Conservation (phyloP, 768 basidiomycete genomes). For the Mycena indigotica region DNA sequence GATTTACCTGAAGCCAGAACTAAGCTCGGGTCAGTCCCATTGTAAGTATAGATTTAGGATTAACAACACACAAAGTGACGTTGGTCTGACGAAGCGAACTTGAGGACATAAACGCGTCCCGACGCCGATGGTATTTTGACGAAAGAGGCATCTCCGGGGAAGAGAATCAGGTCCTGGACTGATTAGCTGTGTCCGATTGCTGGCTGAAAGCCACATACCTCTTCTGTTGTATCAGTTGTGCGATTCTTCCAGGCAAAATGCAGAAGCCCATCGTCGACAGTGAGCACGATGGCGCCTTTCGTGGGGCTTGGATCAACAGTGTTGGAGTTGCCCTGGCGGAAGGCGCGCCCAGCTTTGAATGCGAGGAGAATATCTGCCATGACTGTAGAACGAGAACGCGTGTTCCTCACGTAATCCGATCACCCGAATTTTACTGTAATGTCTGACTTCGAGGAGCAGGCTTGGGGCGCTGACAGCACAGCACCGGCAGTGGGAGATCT, state of each 20-base stretch:
- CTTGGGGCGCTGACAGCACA: constrained; percentile 50
- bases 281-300: constrained; percentile 74
- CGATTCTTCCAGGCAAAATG: constrained; percentile 84
- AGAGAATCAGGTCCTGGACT: constrained; percentile 78
- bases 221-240: constrained; percentile 58
- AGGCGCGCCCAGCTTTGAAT: constrained; percentile 76
- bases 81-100: constrained; percentile 88
- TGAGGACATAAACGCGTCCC: constrained; percentile 83
- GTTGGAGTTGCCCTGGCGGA: constrained; percentile 66
- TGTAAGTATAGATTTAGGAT: background rate
- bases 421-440: constrained; percentile 16
- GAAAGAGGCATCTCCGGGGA: constrained; percentile 85
- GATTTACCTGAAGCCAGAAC: constrained; percentile 85
- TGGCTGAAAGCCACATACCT: constrained; percentile 44
- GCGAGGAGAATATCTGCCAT: constrained; percentile 51
- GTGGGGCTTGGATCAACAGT: constrained; percentile 65
- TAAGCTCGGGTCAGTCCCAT: constrained; percentile 33
- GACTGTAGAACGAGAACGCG: constrained; percentile 9
- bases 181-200: background rate
- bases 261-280: constrained; percentile 73
- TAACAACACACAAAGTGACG: constrained; percentile 79
- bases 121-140: constrained; percentile 69
- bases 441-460: constrained; percentile 34
- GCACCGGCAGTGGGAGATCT: constrained; percentile 59
- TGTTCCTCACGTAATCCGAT: constrained; percentile 19